Conservation (phyloP, 2,329 filamentous ascomycete genomes). For the Pezicula neosporulosa region DNA sequence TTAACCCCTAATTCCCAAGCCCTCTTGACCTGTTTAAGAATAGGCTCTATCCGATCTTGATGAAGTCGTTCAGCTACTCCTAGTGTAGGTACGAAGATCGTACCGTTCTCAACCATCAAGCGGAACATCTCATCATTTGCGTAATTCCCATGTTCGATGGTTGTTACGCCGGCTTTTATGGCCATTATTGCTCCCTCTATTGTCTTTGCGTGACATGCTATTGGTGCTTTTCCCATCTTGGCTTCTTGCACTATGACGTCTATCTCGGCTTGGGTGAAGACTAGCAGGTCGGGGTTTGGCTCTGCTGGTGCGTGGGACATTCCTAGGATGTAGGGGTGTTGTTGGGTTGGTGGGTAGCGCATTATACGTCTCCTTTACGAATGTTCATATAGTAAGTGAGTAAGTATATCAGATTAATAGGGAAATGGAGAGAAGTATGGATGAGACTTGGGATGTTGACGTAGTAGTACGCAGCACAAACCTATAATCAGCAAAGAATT, state of each 20-base stretch:
- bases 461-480: too few species aligned
- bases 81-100: conserved; percentile 52
- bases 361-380: conserved; percentile 38
- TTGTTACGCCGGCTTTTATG: conserved; percentile 39
- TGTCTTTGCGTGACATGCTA: conserved; percentile 39
- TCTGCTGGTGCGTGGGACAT: conserved; percentile 33
- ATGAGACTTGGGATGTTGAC: too few species aligned
- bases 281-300: conserved; percentile 36
- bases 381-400: too few species aligned
- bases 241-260: conserved; percentile 45
- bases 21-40: conserved; percentile 37
- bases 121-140: conserved; percentile 36
- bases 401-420: too few species aligned
- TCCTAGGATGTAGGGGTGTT: conserved; percentile 19
- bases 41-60: conserved; percentile 18
- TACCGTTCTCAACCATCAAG: conserved; percentile 38
- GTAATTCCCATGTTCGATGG: conserved; percentile 41
- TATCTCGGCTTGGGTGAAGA: conserved; percentile 47
- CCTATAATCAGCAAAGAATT: conserved; percentile 42
- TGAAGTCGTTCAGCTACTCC: conserved; percentile 36
- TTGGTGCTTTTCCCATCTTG: conserved; percentile 33
- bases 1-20: conserved; percentile 44
- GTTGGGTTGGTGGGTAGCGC: conserved; percentile 36
- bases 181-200: conserved; percentile 42
- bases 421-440: too few species aligned